Evolutionary conservation across 2,329 filamentous ascomycete species (phyloP), one percentile per base, ranked within the genome.

Genomic region (Diaporthe longicolla): DNA sequence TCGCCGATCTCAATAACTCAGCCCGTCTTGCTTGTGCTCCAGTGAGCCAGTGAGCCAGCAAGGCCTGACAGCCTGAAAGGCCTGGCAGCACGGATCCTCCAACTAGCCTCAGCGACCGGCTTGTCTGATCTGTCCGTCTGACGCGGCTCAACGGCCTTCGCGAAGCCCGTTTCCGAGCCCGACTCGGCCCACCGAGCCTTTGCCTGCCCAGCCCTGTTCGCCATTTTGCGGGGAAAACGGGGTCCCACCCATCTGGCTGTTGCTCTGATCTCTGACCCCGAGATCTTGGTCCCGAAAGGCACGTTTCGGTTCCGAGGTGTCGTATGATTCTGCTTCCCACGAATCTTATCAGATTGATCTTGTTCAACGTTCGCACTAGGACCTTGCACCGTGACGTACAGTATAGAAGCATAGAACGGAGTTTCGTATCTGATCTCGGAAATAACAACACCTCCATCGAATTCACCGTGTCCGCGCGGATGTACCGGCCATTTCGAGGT

Each of bases 71-170:
- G 55, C 59, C 19, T 6, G 55, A 15, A 37, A n/a, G 9, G 3
- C 35, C n/a, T 29, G 11, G 4, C 11, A 19, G 40, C 40, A 17
- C 10, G 45, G n/a, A 40, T 52, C 40, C 57, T 52, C 43, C 55
- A n/a, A 17, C 13, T 37, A 50, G 55, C 54, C 40, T 37, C 35
- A 40, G 26, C 35, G 24, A 71, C 45, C 57, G 70, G 70, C 54
- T 21, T 58, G 58, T 50, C 6, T 43, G 29, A 63, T 63, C 70
- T 71, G 45, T 65, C 70, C 70, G 70, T 71, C 70, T 71, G 70
- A 71, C 70, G 13, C 48, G 32, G 45, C 69, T 43, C 26, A 54
- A 54, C 40, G 55, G 55, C 24, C 26, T 58, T 71, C 55, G 19
- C 45, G 57, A 54, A 71, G 45, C 45, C 57, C 69, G 69, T 26